Evolutionary conservation across 805 yeast genomes (phyloP).

Genomic region (Cyberlindnera sargentensis): DNA sequence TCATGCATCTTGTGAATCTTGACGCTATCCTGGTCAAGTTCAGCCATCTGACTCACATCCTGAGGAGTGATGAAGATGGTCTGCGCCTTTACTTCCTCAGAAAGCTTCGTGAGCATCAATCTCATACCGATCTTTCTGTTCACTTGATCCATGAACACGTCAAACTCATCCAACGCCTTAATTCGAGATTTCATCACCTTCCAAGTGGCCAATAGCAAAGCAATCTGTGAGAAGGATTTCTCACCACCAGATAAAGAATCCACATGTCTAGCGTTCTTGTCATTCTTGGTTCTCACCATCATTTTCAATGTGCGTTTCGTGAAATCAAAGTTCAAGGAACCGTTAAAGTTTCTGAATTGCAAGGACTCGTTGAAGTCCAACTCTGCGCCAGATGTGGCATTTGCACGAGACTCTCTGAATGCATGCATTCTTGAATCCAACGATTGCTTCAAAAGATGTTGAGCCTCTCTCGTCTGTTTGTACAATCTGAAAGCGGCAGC

Average conservation of each 20-base stretch:
- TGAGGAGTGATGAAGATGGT: constrained; percentile 93
- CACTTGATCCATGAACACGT: constrained; percentile 94
- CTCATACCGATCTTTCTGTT: constrained; percentile 76
- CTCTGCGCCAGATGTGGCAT: constrained; percentile 43
- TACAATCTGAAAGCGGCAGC: constrained; percentile 36
- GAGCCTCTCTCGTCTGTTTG: constrained; percentile 27
- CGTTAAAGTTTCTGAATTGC: constrained; percentile 64
- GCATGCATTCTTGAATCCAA: constrained; percentile 37
- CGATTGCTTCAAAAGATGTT: constrained; percentile 29
- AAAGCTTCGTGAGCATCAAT: constrained; percentile 62
- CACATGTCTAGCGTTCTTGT: constrained; percentile 55
- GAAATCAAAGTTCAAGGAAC: constrained; percentile 60
- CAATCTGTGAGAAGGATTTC: constrained; percentile 87
- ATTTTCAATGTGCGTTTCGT: constrained; percentile 43
- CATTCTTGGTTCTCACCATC: constrained; percentile 55
- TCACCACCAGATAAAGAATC: constrained; percentile 95
- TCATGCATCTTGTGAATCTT: constrained; percentile 55
- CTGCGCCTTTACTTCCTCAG: constrained; percentile 62
- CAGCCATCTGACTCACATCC: constrained; percentile 61
- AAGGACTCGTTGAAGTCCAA: constrained; percentile 53
- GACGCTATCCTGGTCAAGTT: constrained; percentile 54
- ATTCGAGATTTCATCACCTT: constrained; percentile 81
- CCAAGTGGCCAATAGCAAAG: constrained; percentile 87
- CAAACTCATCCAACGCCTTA: constrained; percentile 92
- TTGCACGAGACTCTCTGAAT: constrained; percentile 32